phyloP scores from a whole-genome alignment of 371 early-diverging fungal genomes.

The Mucor irregularis region DNA sequence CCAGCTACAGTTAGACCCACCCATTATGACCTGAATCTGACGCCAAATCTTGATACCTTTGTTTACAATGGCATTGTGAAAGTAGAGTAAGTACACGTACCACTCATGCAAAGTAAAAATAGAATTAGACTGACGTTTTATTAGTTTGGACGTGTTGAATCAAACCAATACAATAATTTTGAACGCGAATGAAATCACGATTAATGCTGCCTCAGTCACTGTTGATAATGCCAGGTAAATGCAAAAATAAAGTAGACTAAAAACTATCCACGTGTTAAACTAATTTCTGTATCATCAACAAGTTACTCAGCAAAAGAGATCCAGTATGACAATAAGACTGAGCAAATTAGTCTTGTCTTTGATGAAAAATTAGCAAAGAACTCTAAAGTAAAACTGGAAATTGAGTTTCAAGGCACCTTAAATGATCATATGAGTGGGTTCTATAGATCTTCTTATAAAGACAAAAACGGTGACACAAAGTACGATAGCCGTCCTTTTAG shows the following conservation, averaged over 20 bases:
- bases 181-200: slow-evolving; percentile 59
- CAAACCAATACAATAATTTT: slow-evolving; percentile 54
- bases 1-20: slow-evolving; percentile 72
- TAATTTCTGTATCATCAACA: no score
- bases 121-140: background rate
- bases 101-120: background rate
- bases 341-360: slow-evolving; percentile 67
- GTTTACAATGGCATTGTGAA: slow-evolving; percentile 66
- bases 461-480: slow-evolving; percentile 61
- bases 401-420: slow-evolving; percentile 70
- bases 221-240: slow-evolving; percentile 17
- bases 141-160: slow-evolving; percentile 50
- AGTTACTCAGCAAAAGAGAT: slow-evolving; percentile 26
- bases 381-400: slow-evolving; percentile 46
- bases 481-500: slow-evolving; percentile 10
- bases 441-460: slow-evolving; percentile 76
- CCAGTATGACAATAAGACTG: slow-evolving; percentile 51
- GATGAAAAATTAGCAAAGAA: slow-evolving; percentile 47
- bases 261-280: no score
- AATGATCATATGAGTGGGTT: slow-evolving; percentile 88
- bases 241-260: slow-evolving; percentile 20
- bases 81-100: slow-evolving; percentile 21
- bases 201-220: slow-evolving; percentile 32
- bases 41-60: slow-evolving; percentile 70
- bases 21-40: slow-evolving; percentile 75